Base-by-base conservation (phyloP, 2,329 filamentous ascomycete species). In the Elsinoe batatas region DNA sequence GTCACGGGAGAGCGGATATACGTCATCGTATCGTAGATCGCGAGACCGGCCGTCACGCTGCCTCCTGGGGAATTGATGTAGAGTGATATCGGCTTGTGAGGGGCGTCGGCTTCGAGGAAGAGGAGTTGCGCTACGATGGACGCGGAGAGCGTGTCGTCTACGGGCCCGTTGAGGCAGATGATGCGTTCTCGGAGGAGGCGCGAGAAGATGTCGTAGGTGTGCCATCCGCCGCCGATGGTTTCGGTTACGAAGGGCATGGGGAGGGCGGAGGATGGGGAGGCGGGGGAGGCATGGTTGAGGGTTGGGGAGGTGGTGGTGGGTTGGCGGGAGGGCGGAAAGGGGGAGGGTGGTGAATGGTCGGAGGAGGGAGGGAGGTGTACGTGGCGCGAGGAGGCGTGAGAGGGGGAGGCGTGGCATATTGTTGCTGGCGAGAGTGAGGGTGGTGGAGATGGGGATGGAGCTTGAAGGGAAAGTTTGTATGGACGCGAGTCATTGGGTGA, bases 11-110 rank as follows among this genome's bases (percentile, higher is more conserved):
- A 88, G 58, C 85, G 84, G 68, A 98, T 97, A 71, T 98, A 98
- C 63, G 86, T 84, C 91, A 98, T 97, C 11, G 93, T 98, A 69
- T 98, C 93, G 77, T 98, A 98, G 65, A 98, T 97, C 22, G 93
- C 91, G 58, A 85, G 75, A 2, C 77, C 77, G 1, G 93, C 91
- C 59, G 87, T 91, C 38, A 98, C 91, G 40, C 87, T 91, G 56
- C 93, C 93, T 50, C 93, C 93, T 0, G 91, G 91, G 0, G 88
- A 95, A 74, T 98, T 95, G 71, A 98, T 98, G 72, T 98, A 98
- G 70, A 98, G 87, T 53, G 88, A 93, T 61, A 98, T 97, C 11
- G 90, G 87, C 70, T 95, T 96, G 56, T 94, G 83, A 3, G 91
- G 91, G 66, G 88, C 89, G 67, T 98, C 93, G 65, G 91, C 93